phyloP scores from a whole-genome alignment of 2,329 filamentous ascomycete species.

The Paecilomyces formosus region DNA sequence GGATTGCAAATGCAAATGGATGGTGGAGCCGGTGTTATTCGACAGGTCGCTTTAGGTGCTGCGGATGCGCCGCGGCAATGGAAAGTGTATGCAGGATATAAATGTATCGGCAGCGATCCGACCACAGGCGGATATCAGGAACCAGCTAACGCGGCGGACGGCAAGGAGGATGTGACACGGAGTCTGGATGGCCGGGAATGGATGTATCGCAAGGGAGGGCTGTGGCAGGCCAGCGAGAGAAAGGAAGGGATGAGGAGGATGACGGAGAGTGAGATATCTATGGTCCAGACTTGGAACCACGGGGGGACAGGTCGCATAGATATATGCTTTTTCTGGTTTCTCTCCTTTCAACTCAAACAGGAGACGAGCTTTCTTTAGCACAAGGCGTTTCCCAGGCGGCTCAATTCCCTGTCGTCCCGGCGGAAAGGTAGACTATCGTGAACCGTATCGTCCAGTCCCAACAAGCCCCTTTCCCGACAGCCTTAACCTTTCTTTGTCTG shows the following conservation, averaged over 20 bases:
- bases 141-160: slow-evolving; percentile 21
- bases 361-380: neutral
- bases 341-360: neutral
- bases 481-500: neutral
- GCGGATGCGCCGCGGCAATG: slow-evolving; percentile 1
- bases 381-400: slow-evolving; percentile 12
- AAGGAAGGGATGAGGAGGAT: slow-evolving; percentile 10
- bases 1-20: slow-evolving; percentile 4
- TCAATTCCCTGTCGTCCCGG: slow-evolving; percentile 21
- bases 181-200: slow-evolving; percentile 1
- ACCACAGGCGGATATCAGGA: slow-evolving; percentile 7
- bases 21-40: neutral
- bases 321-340: slow-evolving; percentile 14
- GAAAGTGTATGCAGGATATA: neutral
- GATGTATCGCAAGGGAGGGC: slow-evolving; percentile 16
- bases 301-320: slow-evolving; percentile 23
- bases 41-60: slow-evolving; percentile 13
- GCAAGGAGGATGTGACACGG: slow-evolving; percentile 17
- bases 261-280: slow-evolving; percentile 8
- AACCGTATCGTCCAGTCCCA: slow-evolving; percentile 10
- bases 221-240: slow-evolving; percentile 8
- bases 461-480: neutral
- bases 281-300: slow-evolving; percentile 11
- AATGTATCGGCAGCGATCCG: neutral
- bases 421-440: slow-evolving; percentile 22